phyloP scores from a whole-genome alignment of 441 rosid species.

The Manihot esculenta region DNA sequence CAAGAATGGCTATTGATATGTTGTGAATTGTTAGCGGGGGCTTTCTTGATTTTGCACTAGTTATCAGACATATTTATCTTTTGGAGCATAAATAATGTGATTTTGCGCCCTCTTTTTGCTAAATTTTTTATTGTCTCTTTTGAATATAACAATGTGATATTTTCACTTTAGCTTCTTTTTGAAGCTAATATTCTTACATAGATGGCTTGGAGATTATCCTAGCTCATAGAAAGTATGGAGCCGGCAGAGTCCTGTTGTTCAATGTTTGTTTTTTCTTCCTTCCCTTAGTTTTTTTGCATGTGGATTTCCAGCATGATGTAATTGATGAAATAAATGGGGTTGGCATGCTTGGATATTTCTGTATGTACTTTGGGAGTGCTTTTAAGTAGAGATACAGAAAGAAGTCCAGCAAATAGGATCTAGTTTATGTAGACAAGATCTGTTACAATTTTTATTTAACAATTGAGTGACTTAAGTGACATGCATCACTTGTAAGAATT shows the following conservation, averaged over 20 bases:
- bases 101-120: not conserved
- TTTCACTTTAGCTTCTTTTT: not conserved
- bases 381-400: not conserved
- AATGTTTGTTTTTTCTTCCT: not conserved
- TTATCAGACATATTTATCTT: too few species aligned
- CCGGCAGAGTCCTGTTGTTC: not conserved
- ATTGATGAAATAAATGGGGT: not conserved
- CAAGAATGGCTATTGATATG: not conserved
- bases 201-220: not conserved
- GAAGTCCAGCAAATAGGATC: not conserved
- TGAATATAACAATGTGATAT: not conserved
- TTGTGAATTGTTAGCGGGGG: not conserved
- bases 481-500: not conserved
- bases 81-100: too few species aligned
- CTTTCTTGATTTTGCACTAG: not conserved
- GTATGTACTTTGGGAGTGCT: not conserved
- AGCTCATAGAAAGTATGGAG: conserved; percentile 3
- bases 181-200: not conserved
- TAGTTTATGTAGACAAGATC: not conserved
- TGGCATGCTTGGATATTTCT: conserved; percentile 1
- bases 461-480: not conserved
- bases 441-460: not conserved
- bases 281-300: not conserved
- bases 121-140: not conserved
- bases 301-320: not conserved